Conservation (phyloP, 768 basidiomycete species). For the Cantharellus anzutake region DNA sequence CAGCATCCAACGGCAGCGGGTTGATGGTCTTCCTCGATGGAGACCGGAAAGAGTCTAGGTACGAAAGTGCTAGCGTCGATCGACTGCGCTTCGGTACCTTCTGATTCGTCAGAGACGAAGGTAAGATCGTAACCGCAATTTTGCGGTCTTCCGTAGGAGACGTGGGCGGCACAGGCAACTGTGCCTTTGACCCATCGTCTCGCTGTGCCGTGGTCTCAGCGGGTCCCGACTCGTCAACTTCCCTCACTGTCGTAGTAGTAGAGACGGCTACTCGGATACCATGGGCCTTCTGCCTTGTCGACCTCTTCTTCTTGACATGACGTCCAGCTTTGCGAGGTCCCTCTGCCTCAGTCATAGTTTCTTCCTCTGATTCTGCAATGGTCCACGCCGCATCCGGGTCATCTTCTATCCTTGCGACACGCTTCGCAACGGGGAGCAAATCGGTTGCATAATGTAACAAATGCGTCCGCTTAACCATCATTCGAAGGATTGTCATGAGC, state of each 20-base stretch:
- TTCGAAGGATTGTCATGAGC: conserved; percentile 55
- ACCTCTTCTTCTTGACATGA: neutral
- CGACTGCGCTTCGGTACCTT: neutral
- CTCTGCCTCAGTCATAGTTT: neutral
- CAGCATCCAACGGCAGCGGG: conserved; percentile 12
- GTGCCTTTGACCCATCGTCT: no score
- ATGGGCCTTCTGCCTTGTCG: neutral
- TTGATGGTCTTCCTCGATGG: neutral
- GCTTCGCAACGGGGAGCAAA: conserved; percentile 61
- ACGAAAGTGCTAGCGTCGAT: neutral
- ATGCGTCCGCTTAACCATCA: conserved; percentile 60
- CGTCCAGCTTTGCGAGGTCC: neutral
- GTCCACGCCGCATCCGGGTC: conserved; percentile 57
- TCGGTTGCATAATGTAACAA: conserved; percentile 73
- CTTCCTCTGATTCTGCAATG: conserved; percentile 29
- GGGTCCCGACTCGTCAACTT: neutral
- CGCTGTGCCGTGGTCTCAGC: neutral
- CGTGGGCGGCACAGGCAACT: neutral
- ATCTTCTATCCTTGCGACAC: conserved; percentile 36
- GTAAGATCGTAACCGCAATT: neutral
- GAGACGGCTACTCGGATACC: neutral
- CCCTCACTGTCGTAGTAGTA: neutral
- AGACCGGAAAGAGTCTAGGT: neutral
- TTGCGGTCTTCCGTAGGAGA: neutral
- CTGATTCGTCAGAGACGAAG: neutral